A percentile compares a stretch with the other conserved stretches of the same genome.
Conservation (phyloP, 2,329 filamentous ascomycete species). For the Colletotrichum tamarilloi region DNA sequence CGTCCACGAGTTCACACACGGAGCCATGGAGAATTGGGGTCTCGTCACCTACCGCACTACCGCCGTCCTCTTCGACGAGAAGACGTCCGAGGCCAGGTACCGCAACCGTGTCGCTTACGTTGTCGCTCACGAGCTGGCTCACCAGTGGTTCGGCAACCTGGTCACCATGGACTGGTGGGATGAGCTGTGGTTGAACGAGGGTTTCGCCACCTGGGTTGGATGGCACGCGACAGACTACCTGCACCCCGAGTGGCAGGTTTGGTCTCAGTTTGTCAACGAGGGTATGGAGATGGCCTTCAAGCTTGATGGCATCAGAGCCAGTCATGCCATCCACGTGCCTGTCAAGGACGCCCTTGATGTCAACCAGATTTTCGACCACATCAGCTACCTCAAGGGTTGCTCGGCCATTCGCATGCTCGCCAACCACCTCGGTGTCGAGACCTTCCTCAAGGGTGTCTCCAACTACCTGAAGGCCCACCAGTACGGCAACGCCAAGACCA, state of each 20-base stretch:
- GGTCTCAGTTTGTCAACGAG: slow-evolving; percentile 97
- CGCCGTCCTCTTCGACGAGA: slow-evolving; percentile 94
- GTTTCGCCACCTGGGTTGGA: slow-evolving; percentile 98
- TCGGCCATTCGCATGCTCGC: slow-evolving; percentile 97
- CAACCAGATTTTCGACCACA: slow-evolving; percentile 97
- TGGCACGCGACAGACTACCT: slow-evolving; percentile 93
- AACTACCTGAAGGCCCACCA: slow-evolving; percentile 89
- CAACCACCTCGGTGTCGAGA: slow-evolving; percentile 86
- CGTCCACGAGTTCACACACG: slow-evolving; percentile 89
- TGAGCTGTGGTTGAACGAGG: slow-evolving; percentile 94
- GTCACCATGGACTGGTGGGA: slow-evolving; percentile 99
- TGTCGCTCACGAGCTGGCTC: slow-evolving; percentile 96
- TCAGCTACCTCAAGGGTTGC: slow-evolving; percentile 96
- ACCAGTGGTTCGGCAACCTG: slow-evolving; percentile 96
- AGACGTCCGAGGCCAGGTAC: slow-evolving; percentile 88
- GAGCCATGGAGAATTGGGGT: slow-evolving; percentile 97
- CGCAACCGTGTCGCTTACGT: slow-evolving; percentile 97
- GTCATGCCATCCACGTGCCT: slow-evolving; percentile 95
- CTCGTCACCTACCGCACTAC: slow-evolving; percentile 96
- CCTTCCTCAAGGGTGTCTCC: slow-evolving; percentile 90
- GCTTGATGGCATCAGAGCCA: slow-evolving; percentile 89
- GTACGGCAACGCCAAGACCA: slow-evolving; percentile 91
- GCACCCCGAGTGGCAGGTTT: slow-evolving; percentile 97
- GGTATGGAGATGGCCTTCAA: slow-evolving; percentile 91
- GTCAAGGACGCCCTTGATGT: slow-evolving; percentile 91